Evolutionary conservation across 805 yeast species (phyloP).

Genomic region (Candida ulmi): DNA sequence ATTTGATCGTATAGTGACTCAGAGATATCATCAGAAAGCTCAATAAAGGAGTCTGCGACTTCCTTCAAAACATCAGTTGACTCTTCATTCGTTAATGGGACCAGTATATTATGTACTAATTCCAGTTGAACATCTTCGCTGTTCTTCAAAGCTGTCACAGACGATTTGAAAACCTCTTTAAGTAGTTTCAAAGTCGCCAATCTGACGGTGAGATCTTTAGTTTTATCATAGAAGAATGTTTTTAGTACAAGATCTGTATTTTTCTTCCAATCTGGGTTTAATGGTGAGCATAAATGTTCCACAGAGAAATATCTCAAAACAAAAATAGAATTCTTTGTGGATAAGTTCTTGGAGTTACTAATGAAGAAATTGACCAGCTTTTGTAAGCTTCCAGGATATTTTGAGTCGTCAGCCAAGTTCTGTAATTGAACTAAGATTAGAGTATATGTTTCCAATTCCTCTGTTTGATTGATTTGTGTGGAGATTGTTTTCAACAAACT

Average conservation of each 20-base stretch:
- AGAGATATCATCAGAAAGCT: slow-evolving; percentile 10
- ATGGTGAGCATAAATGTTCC: slow-evolving; percentile 48
- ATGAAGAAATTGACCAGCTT: slow-evolving; percentile 37
- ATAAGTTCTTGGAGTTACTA: slow-evolving; percentile 29
- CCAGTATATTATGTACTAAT: slow-evolving; percentile 12
- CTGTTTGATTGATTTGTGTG: slow-evolving; percentile 22
- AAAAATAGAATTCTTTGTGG: slow-evolving; percentile 32
- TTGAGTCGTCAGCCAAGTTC: slow-evolving; percentile 23
- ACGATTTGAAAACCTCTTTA: slow-evolving; percentile 20
- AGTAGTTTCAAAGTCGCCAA: slow-evolving; percentile 26
- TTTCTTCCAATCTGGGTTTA: slow-evolving; percentile 45
- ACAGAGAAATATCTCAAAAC: slow-evolving; percentile 43
- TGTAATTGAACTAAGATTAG: slow-evolving; percentile 32
- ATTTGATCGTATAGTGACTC: slow-evolving; percentile 13
- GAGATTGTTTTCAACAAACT: slow-evolving; percentile 16
- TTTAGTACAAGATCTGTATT: slow-evolving; percentile 39
- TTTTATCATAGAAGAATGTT: slow-evolving; percentile 33
- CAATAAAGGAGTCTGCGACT: slow-evolving; percentile 24
- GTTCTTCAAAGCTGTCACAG: slow-evolving; percentile 9
- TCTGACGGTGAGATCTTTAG: slow-evolving; percentile 22
- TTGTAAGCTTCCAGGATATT: slow-evolving; percentile 37
- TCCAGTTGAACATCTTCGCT: slow-evolving; percentile 11
- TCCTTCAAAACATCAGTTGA: slow-evolving; percentile 26
- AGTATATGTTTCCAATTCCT: slow-evolving; percentile 26
- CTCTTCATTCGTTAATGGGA: slow-evolving; percentile 11